A percentile compares a stretch with the other conserved stretches of the same genome.
These are phyloP conservation scores for Cryphonectria naterciae DNA, from an alignment of 2,329 filamentous ascomycete species.

Conservation along the genomic window DNA sequence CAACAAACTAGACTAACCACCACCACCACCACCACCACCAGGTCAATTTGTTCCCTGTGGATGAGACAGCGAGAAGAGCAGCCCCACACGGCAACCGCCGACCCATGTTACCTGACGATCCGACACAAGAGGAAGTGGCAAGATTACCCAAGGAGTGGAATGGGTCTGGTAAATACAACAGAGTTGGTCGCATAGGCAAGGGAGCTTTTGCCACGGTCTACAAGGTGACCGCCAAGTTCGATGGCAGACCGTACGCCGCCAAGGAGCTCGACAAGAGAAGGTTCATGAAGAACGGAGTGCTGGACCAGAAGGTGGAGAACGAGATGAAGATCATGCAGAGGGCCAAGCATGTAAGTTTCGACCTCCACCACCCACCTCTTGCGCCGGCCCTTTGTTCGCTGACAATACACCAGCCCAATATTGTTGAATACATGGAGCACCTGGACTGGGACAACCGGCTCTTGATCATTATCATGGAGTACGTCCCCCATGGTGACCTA, in stretches of 20 bases:
- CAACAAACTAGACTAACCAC: conserved; percentile 16
- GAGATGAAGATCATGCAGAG: conserved; percentile 96
- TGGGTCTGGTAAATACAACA: conserved; percentile 83
- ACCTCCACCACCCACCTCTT: not conserved
- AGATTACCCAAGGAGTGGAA: conserved; percentile 70
- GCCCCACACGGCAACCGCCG: conserved; percentile 12
- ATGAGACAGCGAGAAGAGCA: conserved; percentile 19
- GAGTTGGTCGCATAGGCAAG: conserved; percentile 80
- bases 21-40: conserved; percentile 21
- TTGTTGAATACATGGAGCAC: conserved; percentile 90
- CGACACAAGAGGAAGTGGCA: conserved; percentile 41
- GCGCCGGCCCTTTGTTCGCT: conserved; percentile 14
- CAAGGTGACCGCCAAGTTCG: conserved; percentile 82
- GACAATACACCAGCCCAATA: conserved; percentile 66
- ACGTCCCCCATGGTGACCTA: conserved; percentile 79
- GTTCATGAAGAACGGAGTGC: conserved; percentile 88
- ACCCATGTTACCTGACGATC: conserved; percentile 29
- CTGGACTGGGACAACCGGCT: conserved; percentile 79
- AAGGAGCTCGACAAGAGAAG: conserved; percentile 94
- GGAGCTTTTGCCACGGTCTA: conserved; percentile 96
- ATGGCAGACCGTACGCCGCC: conserved; percentile 83
- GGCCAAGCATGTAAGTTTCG: conserved; percentile 73
- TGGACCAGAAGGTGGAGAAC: conserved; percentile 92
- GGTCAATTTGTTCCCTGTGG: conserved; percentile 38
- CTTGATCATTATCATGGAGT: conserved; percentile 98